A percentile compares a stretch with the other conserved stretches of the same genome.
Conservation (phyloP, 768 basidiomycete species). For the Dentipellis fragilis region DNA sequence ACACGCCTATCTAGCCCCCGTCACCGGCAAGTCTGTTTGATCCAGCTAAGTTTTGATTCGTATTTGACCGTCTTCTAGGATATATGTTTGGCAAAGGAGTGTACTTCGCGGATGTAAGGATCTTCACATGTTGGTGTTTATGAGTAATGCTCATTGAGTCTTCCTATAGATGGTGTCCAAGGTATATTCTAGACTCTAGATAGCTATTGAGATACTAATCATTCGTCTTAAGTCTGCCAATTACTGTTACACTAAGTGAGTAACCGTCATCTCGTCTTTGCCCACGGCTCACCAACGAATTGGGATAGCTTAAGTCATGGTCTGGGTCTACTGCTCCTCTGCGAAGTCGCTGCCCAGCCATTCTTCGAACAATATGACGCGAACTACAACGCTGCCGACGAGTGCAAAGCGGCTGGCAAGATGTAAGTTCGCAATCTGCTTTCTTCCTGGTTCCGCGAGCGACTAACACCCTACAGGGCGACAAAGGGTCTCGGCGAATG, state of each 20-base stretch:
- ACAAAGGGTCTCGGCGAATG: slow-evolving; percentile 46
- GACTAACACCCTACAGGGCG: slow-evolving; percentile 23
- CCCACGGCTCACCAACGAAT: slow-evolving; percentile 2
- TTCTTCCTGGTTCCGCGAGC: neutral
- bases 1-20: slow-evolving; percentile 27
- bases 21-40: slow-evolving; percentile 25
- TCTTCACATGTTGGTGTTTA: neutral
- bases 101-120: slow-evolving; percentile 50
- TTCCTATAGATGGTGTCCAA: slow-evolving; percentile 50
- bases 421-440: neutral
- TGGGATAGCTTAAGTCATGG: slow-evolving; percentile 35
- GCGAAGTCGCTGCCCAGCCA: slow-evolving; percentile 50
- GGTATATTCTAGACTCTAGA: slow-evolving; percentile 17
- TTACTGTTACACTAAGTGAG: slow-evolving; percentile 43
- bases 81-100: slow-evolving; percentile 65
- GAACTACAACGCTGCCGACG: slow-evolving; percentile 38
- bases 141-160: neutral
- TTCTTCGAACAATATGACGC: slow-evolving; percentile 37
- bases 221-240: slow-evolving; percentile 35
- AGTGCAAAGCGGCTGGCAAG: slow-evolving; percentile 29
- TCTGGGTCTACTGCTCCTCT: slow-evolving; percentile 47
- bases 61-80: slow-evolving; percentile 10
- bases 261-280: neutral
- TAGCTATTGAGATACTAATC: too few relatives aligned
- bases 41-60: neutral